phyloP scores from a whole-genome alignment of 2,329 filamentous ascomycete species.

The Ascochyta viciae-villosae region DNA sequence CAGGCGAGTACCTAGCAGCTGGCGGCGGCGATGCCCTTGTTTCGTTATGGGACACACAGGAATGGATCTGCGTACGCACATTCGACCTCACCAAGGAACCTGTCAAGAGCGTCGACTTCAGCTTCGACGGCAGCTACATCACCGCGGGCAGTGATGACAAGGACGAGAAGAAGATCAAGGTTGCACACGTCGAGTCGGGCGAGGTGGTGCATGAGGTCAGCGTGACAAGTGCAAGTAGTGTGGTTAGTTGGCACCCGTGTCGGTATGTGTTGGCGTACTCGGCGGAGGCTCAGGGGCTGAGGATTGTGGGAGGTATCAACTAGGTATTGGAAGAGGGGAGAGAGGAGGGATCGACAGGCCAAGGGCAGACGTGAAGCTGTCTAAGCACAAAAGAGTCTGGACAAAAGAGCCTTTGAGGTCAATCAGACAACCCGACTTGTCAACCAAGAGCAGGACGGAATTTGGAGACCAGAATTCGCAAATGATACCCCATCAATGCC shows the following conservation, averaged over 20 bases:
- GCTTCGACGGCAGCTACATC: conserved; percentile 78
- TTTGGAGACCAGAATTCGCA: background rate
- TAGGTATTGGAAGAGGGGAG: background rate
- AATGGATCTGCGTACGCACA: conserved; percentile 78
- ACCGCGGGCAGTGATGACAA: conserved; percentile 78
- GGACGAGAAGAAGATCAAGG: conserved; percentile 72
- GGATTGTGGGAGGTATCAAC: conserved; percentile 65
- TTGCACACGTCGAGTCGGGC: conserved; percentile 76
- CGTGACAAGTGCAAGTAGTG: conserved; percentile 67
- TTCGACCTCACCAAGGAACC: conserved; percentile 73
- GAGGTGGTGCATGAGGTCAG: conserved; percentile 76
- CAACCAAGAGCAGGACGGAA: background rate
- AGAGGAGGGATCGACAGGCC: background rate
- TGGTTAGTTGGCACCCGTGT: conserved; percentile 78
- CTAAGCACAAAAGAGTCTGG: background rate
- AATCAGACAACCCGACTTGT: background rate
- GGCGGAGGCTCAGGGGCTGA: conserved; percentile 67
- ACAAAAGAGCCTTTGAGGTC: background rate
- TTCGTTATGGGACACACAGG: conserved; percentile 77
- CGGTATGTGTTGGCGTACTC: conserved; percentile 77
- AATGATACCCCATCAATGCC: conserved; percentile 17
- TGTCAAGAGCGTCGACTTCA: conserved; percentile 76
- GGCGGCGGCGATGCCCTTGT: conserved; percentile 79
- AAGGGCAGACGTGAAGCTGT: background rate
- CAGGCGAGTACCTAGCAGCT: conserved; percentile 74